Percentiles rank a stretch among this genome's conserved stretches.
phyloP scores from a whole-genome alignment of 257 asterid species.

The Solanum appendiculatum region DNA sequence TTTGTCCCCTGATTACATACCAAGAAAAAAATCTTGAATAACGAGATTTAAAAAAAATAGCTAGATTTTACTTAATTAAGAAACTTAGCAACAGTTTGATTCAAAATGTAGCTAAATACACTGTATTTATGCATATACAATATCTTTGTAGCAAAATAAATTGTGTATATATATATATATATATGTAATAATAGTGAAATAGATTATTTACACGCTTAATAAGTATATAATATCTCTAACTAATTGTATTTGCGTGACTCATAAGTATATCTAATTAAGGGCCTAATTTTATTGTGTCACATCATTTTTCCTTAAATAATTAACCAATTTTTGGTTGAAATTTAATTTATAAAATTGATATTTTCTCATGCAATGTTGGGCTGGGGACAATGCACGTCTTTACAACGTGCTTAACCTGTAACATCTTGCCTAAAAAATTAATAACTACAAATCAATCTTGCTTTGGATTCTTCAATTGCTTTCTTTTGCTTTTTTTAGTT shows the following conservation, averaged over 20 bases:
- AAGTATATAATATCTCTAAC: not conserved
- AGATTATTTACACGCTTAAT: not conserved
- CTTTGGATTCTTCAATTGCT: not conserved
- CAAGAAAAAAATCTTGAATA: not conserved
- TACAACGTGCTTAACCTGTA: not conserved
- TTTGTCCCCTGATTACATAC: accelerated
- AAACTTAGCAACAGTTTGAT: not conserved
- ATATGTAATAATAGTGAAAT: not conserved
- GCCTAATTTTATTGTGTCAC: not conserved
- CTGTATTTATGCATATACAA: not conserved
- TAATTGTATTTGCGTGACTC: not conserved
- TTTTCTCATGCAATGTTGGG: not conserved
- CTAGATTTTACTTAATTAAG: not conserved
- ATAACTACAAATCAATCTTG: not conserved
- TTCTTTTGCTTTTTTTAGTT: not conserved
- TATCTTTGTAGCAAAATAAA: not conserved
- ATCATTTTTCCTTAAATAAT: not conserved
- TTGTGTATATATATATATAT: not conserved
- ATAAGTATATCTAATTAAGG: not conserved
- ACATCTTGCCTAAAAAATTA: not conserved
- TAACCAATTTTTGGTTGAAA: not conserved
- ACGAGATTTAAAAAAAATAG: not conserved
- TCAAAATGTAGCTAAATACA: not conserved
- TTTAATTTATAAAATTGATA: not conserved
- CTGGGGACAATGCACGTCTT: not conserved